These are phyloP conservation scores for Chytridium lagenaria DNA, from an alignment of 371 early-diverging fungal species.

Conservation along the genomic window DNA sequence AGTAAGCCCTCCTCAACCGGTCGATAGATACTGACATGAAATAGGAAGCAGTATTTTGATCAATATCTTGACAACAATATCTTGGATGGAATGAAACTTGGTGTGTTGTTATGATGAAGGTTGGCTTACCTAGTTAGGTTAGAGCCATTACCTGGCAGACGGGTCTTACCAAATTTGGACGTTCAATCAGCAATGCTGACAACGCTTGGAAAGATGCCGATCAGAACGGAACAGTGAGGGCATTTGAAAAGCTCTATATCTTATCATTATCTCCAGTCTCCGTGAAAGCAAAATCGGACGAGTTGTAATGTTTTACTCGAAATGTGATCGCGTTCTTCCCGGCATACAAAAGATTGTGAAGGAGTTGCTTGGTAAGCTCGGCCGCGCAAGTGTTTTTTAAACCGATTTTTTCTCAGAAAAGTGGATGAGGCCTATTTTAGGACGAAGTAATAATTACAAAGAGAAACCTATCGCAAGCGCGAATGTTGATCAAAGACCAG, in stretches of 20 bases:
- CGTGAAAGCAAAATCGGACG: constrained; percentile 90
- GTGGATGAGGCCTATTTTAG: constrained; percentile 88
- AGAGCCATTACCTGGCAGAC: constrained; percentile 91
- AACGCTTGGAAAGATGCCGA: constrained; percentile 77
- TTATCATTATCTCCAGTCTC: constrained; percentile 48
- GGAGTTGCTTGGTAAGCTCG: constrained; percentile 72
- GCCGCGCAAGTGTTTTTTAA: not conserved
- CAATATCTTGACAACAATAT: constrained; percentile 84
- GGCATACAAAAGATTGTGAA: constrained; percentile 78
- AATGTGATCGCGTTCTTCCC: constrained; percentile 82
- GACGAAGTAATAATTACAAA: constrained; percentile 78
- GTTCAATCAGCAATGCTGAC: constrained; percentile 87
- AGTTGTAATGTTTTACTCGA: constrained; percentile 93
- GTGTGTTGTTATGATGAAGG: constrained; percentile 25
- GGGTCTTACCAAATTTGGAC: constrained; percentile 91
- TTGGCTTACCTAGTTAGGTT: constrained; percentile 59
- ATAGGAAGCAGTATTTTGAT: constrained; percentile 35
- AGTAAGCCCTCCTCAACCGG: too few species aligned
- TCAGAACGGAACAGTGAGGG: constrained; percentile 74
- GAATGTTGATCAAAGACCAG: not conserved
- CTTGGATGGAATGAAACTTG: constrained; percentile 88
- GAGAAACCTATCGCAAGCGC: constrained; percentile 45
- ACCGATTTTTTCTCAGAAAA: constrained; percentile 53
- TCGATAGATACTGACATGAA: too few species aligned
- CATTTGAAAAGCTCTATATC: not conserved